These are phyloP conservation scores for Fulvia fulva DNA, from an alignment of 2,329 filamentous ascomycete genomes.

Conservation along the genomic window DNA sequence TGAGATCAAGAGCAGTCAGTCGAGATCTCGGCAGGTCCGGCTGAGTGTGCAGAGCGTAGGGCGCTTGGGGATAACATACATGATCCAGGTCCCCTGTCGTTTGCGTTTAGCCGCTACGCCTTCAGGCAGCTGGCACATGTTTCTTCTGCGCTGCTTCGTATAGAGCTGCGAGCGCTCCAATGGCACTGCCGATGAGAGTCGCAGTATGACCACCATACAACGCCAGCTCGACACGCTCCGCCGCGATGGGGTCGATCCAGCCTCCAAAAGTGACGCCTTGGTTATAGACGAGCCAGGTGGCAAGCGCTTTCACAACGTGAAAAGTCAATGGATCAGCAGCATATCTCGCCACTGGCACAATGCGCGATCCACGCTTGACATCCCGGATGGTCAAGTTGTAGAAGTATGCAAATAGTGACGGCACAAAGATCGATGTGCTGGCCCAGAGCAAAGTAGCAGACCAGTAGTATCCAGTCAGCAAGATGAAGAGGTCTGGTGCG, in stretches of 20 bases:
- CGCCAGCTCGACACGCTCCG: constrained; percentile 60
- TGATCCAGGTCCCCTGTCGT: background rate
- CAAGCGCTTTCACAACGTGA: constrained; percentile 79
- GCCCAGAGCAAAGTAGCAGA: constrained; percentile 66
- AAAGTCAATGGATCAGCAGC: constrained; percentile 82
- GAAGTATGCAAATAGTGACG: constrained; percentile 74
- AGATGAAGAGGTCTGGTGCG: constrained; percentile 74
- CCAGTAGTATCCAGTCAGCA: constrained; percentile 80
- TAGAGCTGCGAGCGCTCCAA: constrained; percentile 65
- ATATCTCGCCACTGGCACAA: constrained; percentile 47
- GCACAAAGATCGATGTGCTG: constrained; percentile 64
- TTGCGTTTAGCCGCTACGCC: background rate
- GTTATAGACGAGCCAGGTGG: constrained; percentile 76
- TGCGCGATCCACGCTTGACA: constrained; percentile 39
- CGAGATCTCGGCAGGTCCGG: background rate
- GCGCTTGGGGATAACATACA: background rate
- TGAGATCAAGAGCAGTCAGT: background rate
- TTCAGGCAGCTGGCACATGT: background rate
- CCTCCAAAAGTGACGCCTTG: constrained; percentile 60
- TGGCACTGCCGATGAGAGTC: constrained; percentile 62
- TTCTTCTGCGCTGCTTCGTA: constrained; percentile 71
- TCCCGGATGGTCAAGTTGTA: constrained; percentile 72
- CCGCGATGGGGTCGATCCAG: constrained; percentile 56
- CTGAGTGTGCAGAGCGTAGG: background rate
- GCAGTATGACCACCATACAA: constrained; percentile 70